Conservation (phyloP, 805 yeast species). For the Saccharomyces cerevisiae region DNA sequence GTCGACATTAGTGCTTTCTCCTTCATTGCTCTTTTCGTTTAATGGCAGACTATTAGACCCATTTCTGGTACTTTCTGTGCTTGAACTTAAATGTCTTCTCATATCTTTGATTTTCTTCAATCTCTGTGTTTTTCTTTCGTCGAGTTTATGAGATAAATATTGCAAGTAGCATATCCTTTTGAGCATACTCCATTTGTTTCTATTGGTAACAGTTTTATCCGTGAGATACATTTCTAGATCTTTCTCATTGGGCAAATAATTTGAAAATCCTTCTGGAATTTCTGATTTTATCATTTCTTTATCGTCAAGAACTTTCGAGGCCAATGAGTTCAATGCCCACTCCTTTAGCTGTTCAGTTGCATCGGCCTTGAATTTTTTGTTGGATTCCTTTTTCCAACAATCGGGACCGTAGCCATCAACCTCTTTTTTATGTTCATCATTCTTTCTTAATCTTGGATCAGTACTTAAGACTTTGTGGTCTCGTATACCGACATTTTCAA, state of each 20-base stretch:
- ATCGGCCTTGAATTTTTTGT: constrained; percentile 42
- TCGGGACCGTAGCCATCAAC: constrained; percentile 74
- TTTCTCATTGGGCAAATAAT: constrained; percentile 48
- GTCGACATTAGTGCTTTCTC: constrained; percentile 3
- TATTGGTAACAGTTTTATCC: constrained; percentile 38
- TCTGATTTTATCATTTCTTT: constrained; percentile 17
- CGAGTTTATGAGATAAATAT: constrained; percentile 31
- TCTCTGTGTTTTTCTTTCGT: not conserved
- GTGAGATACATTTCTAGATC: constrained; percentile 50
- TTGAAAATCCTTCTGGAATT: not conserved
- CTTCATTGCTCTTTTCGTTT: constrained; percentile 34
- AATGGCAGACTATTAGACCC: not conserved
- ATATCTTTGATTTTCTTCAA: not conserved
- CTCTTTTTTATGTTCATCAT: constrained; percentile 56
- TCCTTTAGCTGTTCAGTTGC: constrained; percentile 48
- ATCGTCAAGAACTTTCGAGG: constrained; percentile 29
- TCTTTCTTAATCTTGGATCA: constrained; percentile 72
- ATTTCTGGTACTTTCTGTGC: not conserved
- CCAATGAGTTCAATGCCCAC: constrained; percentile 43
- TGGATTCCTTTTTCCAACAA: constrained; percentile 42
- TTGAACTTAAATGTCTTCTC: not conserved
- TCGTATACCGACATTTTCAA: constrained; percentile 74
- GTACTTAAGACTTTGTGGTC: constrained; percentile 74
- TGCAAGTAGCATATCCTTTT: constrained; percentile 66
- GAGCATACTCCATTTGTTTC: constrained; percentile 61